A percentile compares a stretch with the other conserved stretches of the same genome.
Conservation (phyloP, 352 stramenopile species). For the Phytophthora melonis region DNA sequence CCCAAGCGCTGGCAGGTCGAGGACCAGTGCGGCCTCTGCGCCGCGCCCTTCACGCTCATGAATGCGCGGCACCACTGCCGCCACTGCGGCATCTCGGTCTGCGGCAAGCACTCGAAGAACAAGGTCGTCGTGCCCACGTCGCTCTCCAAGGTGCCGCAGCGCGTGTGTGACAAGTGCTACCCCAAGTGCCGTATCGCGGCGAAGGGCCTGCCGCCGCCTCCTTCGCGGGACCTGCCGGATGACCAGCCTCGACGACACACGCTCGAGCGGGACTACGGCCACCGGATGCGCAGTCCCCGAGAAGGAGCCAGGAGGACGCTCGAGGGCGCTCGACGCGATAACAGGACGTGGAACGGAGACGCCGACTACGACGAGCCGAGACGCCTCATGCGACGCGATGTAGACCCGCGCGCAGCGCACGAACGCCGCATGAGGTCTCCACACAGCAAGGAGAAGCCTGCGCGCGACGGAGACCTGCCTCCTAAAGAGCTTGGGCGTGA, state of each 20-base stretch:
- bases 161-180: constrained; percentile 80
- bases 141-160: constrained; percentile 70
- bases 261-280: constrained; percentile 24
- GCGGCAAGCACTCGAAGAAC: constrained; percentile 75
- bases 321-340: constrained; percentile 25
- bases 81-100: constrained; percentile 79
- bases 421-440: constrained; percentile 31
- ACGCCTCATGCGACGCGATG: constrained; percentile 10
- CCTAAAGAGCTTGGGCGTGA: constrained; percentile 15
- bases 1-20: constrained; percentile 72
- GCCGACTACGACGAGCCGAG: constrained; percentile 21
- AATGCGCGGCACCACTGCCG: constrained; percentile 83
- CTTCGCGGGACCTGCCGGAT: constrained; percentile 19
- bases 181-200: constrained; percentile 48
- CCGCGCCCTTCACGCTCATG: constrained; percentile 63
- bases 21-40: constrained; percentile 69
- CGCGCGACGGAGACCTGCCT: constrained; percentile 20
- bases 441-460: constrained; percentile 14
- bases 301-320: constrained; percentile 12
- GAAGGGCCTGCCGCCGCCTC: constrained; percentile 21
- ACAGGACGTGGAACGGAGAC: constrained; percentile 40
- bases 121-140: constrained; percentile 72
- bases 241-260: constrained; percentile 34
- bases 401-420: constrained; percentile 18
- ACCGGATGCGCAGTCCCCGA: constrained; percentile 12